A percentile compares a stretch with the other conserved stretches of the same genome.
phyloP scores from a whole-genome alignment of 169 alveolate species.

The Plasmodium vivax region DNA sequence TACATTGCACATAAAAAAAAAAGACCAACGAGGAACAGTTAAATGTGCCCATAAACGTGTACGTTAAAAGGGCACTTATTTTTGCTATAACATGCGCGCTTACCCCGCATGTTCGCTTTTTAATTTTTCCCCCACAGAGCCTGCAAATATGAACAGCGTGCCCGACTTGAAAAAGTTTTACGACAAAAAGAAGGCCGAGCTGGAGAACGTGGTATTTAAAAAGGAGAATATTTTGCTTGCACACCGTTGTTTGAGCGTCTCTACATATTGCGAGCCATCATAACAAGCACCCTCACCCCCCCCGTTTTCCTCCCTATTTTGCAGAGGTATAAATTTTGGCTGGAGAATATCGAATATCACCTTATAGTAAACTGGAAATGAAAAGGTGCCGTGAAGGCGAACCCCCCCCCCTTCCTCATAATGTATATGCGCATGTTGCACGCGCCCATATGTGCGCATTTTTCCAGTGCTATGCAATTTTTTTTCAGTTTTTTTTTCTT shows the following conservation, averaged over 20 bases:
- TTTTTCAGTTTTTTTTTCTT: background rate
- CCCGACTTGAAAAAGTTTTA: constrained; percentile 49
- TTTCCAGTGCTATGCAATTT: background rate
- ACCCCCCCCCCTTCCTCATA: background rate
- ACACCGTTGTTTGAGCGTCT: background rate
- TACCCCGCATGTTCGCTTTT: background rate
- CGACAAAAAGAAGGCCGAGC: constrained; percentile 62
- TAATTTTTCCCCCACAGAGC: constrained; percentile 12
- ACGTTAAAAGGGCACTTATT: background rate
- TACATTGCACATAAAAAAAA: background rate
- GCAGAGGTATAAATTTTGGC: constrained; percentile 68
- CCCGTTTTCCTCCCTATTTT: background rate
- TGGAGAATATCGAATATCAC: constrained; percentile 61
- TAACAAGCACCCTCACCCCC: background rate
- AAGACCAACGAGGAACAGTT: background rate
- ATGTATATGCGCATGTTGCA: background rate
- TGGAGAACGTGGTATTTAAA: constrained; percentile 54
- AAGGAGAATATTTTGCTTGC: background rate
- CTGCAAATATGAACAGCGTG: constrained; percentile 25
- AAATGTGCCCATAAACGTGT: background rate
- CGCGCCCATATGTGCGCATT: background rate
- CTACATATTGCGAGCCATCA: background rate
- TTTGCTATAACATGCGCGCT: background rate
- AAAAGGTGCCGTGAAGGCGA: background rate
- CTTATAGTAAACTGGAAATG: constrained; percentile 59